Evolutionary conservation across 495 filamentous ascomycete genomes (phyloP), one percentile per base, ranked within the genome.

Genomic region (Daldinia loculata): DNA sequence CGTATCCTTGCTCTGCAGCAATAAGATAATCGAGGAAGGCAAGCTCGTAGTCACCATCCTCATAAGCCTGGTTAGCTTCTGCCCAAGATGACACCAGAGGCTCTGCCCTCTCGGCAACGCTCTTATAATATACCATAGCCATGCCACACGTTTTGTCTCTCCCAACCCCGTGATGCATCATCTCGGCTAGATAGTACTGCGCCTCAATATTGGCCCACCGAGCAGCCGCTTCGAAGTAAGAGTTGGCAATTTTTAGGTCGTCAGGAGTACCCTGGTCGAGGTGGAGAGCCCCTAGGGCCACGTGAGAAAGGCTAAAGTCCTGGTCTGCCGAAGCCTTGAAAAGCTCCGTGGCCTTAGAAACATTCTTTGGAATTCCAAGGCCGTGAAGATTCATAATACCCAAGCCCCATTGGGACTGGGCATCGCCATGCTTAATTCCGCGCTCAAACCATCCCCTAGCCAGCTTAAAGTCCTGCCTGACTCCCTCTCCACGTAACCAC

Each of bases 1-100:
- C 95, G 72, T 97, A 97, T 11, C 95, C 95, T 80, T 98, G 96
- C 76, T 99, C 95, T 1, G 95, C 95, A 1, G 93, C 95, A 85
- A 95, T 91, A 81, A 98, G 90, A 67, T 93, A 93, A 27, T 89
- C 87, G 14, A 97, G 84, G 30, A 98, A 83, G 9, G 96, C 95
- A 19, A 89, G 83, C 69, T 98, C 95, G n/a, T 86, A 82, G 70
- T 98, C 92, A n/a, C 93, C 93, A 26, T 87, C 84, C 51, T 94
- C 89, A 76, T 91, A 97, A 0, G 94, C 95, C 32, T 85, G 80
- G 70, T 97, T 97, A 2, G 96, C 92, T 78, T 98, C 95, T 8
- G 83, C 81, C 79, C 97, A 93, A 5, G 93, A 91, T 1, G 93
- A 93, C 41, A 97, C 90, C 12, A 97, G 83, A 3, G 86, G 83